Percentiles rank a stretch among this genome's conserved stretches.
phyloP scores from a whole-genome alignment of 2,329 filamentous ascomycete species.

The Hypoxylon sp. region DNA sequence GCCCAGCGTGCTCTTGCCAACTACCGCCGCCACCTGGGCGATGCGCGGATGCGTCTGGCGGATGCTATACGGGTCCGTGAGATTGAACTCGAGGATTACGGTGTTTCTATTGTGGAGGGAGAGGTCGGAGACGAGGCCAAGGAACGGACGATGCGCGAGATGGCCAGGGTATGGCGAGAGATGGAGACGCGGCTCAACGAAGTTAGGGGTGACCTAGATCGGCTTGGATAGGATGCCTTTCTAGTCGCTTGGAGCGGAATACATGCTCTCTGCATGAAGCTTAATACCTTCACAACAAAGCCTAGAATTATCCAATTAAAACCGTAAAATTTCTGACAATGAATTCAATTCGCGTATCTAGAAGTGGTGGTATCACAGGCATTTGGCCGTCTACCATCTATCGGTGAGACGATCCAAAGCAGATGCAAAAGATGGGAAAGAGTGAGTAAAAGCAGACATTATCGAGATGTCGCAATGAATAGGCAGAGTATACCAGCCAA shows the following conservation, averaged over 20 bases:
- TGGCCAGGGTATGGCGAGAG: slow-evolving; percentile 66
- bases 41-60: slow-evolving; percentile 62
- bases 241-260: not conserved
- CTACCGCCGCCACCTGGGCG: slow-evolving; percentile 66
- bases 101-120: slow-evolving; percentile 56
- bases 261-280: not conserved
- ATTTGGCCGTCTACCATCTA: slow-evolving; percentile 17
- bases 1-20: slow-evolving; percentile 60
- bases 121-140: slow-evolving; percentile 55
- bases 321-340: slow-evolving; percentile 4
- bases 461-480: slow-evolving; percentile 22
- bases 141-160: slow-evolving; percentile 67
- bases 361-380: slow-evolving; percentile 34
- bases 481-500: slow-evolving; percentile 19
- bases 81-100: slow-evolving; percentile 66
- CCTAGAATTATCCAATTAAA: not conserved
- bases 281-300: not conserved
- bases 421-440: slow-evolving; percentile 23
- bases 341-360: slow-evolving; percentile 30
- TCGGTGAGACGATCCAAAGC: slow-evolving; percentile 10
- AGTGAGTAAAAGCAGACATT: slow-evolving; percentile 20
- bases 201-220: slow-evolving; percentile 63
- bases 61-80: slow-evolving; percentile 61
- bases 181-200: slow-evolving; percentile 67
- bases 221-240: slow-evolving; percentile 46